Evolutionary conservation across 2,329 filamentous ascomycete genomes (phyloP), one percentile per base, ranked within the genome.

Genomic region (Colletotrichum destructivum): DNA sequence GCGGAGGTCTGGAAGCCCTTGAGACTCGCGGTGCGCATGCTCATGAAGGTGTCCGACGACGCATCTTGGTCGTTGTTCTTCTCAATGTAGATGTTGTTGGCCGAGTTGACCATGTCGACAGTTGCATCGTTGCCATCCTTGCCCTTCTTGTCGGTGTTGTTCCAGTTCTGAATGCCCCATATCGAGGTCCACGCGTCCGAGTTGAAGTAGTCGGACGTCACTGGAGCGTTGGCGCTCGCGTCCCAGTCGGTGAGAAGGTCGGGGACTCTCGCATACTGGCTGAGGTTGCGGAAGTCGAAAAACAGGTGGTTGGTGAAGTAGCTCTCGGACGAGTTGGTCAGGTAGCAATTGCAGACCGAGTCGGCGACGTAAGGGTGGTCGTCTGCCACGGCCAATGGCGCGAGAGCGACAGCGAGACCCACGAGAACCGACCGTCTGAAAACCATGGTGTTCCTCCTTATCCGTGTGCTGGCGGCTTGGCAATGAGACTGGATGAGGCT

Each of bases 301-400:
- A 88, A 88, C 47, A 78, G 75, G 76, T 87, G 87, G 21, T 80
- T 78, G 21, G 80, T 78, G 75, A 85, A 88, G 78, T 83, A 88
- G 52, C 77, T 76, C 54, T 80, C 80, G 15, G 81, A 83, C 55
- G 81, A 84, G 74, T 88, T 87, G 75, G 84, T 86, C 61, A 85
- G 76, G 74, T 82, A 89, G 76, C 87, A 88, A 67, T 81, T 79
- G 77, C 87, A 88, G 52, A 78, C 75, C 35, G 78, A 75, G 62
- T 83, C 81, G 13, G 79, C 75, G 6, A 77, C 78, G 8, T 54
- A 42, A 76, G 75, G 44, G 73, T 73, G 71, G 21, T 70, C 63
- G 40, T 73, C 66, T 12, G 70, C 65, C 15, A 52, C 16, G 18
- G 31, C 60, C 47, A 73, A 44, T 8, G 69, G 60, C 31, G 63